Conservation (phyloP, 2,329 filamentous ascomycete genomes). For the Kalmusia sp. region DNA sequence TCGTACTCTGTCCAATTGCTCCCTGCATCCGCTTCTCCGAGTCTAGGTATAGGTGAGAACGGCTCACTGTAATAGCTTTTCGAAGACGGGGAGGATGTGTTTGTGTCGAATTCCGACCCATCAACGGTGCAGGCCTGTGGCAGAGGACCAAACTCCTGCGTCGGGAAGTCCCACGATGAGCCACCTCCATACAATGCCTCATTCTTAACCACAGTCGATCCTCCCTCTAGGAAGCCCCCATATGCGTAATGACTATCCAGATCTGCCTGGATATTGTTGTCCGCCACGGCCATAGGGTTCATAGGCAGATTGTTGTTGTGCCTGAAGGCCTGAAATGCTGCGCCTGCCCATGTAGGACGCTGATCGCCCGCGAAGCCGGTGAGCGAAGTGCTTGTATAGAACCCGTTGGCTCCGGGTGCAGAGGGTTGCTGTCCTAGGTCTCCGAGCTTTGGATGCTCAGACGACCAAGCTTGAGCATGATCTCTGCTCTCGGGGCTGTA, state of each 20-base stretch:
- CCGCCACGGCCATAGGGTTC: constrained; percentile 16
- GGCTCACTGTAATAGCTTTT: constrained; percentile 28
- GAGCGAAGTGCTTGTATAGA: not conserved
- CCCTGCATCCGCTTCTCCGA: constrained; percentile 10
- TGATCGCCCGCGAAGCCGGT: not conserved
- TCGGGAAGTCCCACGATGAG: constrained; percentile 6
- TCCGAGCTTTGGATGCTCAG: constrained; percentile 3
- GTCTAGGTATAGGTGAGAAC: constrained; percentile 14
- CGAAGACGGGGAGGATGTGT: constrained; percentile 23
- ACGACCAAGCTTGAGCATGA: constrained; percentile 13
- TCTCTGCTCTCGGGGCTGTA: constrained; percentile 12
- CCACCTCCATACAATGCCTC: constrained; percentile 1
- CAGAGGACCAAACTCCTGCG: not conserved
- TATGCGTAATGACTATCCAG: constrained; percentile 17
- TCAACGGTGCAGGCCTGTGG: constrained; percentile 1
- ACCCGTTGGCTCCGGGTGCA: not conserved
- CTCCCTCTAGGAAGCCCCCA: constrained; percentile 7
- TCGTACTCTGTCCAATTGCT: constrained; percentile 9
- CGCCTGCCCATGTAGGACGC: constrained; percentile 6
- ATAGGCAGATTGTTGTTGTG: constrained; percentile 10
- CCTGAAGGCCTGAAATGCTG: not conserved
- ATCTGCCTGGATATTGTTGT: constrained; percentile 11
- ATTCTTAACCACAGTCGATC: constrained; percentile 12
- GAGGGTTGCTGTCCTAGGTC: not conserved
- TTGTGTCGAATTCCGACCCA: constrained; percentile 18